Conservation (phyloP, 129 eudicot species). For the Tanacetum coccineum region DNA sequence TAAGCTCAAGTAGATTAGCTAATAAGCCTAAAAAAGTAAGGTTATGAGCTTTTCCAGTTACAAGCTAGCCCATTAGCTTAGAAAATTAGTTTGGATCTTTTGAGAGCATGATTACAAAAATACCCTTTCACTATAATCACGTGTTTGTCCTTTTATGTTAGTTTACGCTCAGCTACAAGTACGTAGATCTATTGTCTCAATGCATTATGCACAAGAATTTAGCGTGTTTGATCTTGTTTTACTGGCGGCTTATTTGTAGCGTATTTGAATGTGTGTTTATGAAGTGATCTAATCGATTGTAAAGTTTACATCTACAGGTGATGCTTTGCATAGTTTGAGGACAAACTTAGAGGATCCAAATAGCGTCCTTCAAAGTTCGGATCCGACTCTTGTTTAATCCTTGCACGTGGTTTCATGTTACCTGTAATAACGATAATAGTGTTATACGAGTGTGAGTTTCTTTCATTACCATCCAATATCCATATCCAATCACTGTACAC, state of each 20-base stretch:
- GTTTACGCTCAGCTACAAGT: no score
- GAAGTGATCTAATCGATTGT: not conserved
- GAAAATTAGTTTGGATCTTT: no score
- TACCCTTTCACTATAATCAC: no score
- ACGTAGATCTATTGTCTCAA: not conserved
- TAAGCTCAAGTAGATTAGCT: no score
- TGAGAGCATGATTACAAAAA: no score
- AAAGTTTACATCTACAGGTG: slow-evolving; percentile 53
- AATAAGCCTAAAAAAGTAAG: no score
- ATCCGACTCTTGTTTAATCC: slow-evolving; percentile 88
- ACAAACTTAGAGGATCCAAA: slow-evolving; percentile 65
- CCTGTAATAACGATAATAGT: slow-evolving; percentile 79
- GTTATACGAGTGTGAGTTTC: slow-evolving; percentile 73
- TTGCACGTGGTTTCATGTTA: slow-evolving; percentile 93
- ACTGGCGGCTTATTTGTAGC: no score
- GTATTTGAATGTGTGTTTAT: not conserved
- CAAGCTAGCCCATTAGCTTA: no score
- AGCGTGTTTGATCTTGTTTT: not conserved
- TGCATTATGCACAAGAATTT: not conserved
- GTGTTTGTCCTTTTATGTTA: no score
- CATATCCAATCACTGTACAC: no score
- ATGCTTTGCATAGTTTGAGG: slow-evolving; percentile 64
- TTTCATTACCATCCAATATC: not conserved
- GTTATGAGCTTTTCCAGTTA: no score
- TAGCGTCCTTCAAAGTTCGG: slow-evolving; percentile 88